Evolutionary conservation across 75 land plant genomes (phyloP).

Genomic region (Selaginella tamariscina): DNA sequence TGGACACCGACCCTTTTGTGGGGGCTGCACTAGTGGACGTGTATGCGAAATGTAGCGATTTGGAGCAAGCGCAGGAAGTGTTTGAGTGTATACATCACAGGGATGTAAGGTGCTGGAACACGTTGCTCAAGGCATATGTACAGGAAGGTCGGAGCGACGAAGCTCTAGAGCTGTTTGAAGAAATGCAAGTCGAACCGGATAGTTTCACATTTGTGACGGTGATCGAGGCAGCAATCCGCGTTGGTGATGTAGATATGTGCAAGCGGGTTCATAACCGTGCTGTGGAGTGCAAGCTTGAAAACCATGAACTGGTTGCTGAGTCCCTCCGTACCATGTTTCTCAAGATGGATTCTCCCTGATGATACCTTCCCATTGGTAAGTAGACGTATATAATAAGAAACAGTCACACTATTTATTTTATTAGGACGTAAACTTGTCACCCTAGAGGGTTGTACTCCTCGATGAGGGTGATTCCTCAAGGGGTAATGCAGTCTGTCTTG

Average conservation of each 20-base stretch:
- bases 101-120: background rate
- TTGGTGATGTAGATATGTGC: background rate
- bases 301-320: background rate
- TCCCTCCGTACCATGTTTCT: background rate
- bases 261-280: background rate
- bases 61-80: background rate
- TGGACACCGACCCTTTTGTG: background rate
- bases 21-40: background rate
- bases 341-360: no score
- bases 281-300: background rate
- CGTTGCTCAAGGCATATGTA: background rate
- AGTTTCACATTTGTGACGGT: background rate
- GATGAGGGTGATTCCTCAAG: no score
- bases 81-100: background rate
- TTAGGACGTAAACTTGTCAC: no score
- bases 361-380: no score
- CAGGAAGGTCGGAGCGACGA: background rate
- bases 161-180: background rate
- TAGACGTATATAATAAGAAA: no score
- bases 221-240: background rate
- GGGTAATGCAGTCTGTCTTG: no score
- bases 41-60: background rate
- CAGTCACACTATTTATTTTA: no score
- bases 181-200: background rate
- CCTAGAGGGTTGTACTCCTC: no score